Base-by-base conservation (phyloP, 106 monocot species). In the Vanilla planifolia region DNA sequence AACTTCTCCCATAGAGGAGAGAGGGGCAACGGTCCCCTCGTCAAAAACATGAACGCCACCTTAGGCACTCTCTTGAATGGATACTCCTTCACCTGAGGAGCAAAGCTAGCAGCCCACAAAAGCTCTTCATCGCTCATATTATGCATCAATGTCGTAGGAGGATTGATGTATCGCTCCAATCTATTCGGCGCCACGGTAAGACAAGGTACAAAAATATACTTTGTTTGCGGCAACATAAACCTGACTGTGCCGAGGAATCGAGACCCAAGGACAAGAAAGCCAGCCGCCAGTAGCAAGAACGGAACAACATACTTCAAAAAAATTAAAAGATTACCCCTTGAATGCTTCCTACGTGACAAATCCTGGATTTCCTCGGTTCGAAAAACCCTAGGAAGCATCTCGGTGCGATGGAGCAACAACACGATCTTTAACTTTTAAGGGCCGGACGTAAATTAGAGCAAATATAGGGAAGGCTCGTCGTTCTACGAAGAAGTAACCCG, bases 51-150 rank as follows among this genome's bases (percentile, higher is more conserved):
- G 27, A 64, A 64, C 14, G 64, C 33, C 21, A 64, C 64, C 48
- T 48, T 64, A 6, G 47, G 46, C 16, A 33, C 33, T 34, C 64
- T 48, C 29, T 48, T 48, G 25, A 26, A 50, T 6, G 64, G 64
- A 50, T 64, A 68, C 16, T 30, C 37, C 26, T 47, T 68, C 33
- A 68, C 7, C 33, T 59, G 24, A 30, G 68, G 45, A 26, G 21
- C 68, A 26, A 60, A 59, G 28, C 59, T 59, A 42, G 68, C 68
- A 11, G 45, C 32, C 68, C 68, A 68, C 8, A 68, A 68, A 13
- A 68, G 68, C 68, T 68, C 68, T 5, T 59, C 59, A 36, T 68
- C 68, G 14, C 22, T 68, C 68, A 68, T 47, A 17, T 30, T 33
- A 37, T 68, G 68, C 48, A n/a, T 59, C 68, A 60, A 27, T n/a